Percentiles rank a stretch among this genome's conserved stretches.
These are phyloP conservation scores for Penicillium sp. DNA, from an alignment of 2,329 filamentous ascomycete genomes.

Conservation along the genomic window DNA sequence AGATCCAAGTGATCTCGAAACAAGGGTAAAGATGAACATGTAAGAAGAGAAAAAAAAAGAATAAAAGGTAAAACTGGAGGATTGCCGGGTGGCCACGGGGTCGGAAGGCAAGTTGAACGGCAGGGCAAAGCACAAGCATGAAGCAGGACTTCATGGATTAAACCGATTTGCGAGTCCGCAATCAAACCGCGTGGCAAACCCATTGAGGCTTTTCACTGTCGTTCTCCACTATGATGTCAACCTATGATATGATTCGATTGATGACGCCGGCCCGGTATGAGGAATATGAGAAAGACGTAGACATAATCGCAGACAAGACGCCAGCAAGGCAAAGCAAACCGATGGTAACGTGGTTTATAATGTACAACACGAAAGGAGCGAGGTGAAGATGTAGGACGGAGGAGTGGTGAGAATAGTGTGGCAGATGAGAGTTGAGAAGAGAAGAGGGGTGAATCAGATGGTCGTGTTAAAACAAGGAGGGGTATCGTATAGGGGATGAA, in stretches of 20 bases:
- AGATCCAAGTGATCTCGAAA: not conserved
- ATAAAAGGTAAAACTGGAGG: not conserved
- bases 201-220: not conserved
- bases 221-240: slow-evolving; percentile 19
- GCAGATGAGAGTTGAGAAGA: slow-evolving; percentile 4
- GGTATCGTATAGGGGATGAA: not conserved
- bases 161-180: not conserved
- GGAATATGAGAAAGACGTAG: slow-evolving; percentile 21
- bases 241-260: slow-evolving; percentile 11
- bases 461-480: not conserved
- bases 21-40: slow-evolving; percentile 3
- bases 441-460: slow-evolving; percentile 9
- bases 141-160: not conserved
- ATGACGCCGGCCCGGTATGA: slow-evolving; percentile 27
- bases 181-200: not conserved
- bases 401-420: slow-evolving; percentile 11
- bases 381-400: not conserved
- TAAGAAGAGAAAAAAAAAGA: not conserved
- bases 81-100: not conserved
- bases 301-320: slow-evolving; percentile 11
- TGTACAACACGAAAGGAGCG: slow-evolving; percentile 26
- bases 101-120: not conserved
- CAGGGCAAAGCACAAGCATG: not conserved
- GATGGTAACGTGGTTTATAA: slow-evolving; percentile 20
- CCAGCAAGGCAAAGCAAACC: slow-evolving; percentile 3